phyloP scores from a whole-genome alignment of 495 filamentous ascomycete genomes.

The Mytilinidion resinicola region DNA sequence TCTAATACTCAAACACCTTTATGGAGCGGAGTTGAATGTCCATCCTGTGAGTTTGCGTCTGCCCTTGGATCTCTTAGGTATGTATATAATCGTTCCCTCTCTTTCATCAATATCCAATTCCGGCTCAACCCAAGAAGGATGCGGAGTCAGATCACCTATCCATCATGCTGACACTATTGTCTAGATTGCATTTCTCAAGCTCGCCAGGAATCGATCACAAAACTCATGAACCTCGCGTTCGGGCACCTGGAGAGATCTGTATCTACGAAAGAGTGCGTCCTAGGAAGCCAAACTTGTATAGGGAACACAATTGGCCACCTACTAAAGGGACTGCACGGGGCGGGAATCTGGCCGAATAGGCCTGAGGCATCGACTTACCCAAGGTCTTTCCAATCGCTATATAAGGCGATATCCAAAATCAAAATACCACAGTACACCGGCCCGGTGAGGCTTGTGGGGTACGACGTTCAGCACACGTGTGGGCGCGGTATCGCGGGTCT shows the following conservation, averaged over 20 bases:
- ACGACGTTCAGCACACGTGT: too few relatives aligned
- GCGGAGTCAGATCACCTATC: not conserved
- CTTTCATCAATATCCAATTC: too few relatives aligned
- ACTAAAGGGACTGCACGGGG: too few relatives aligned
- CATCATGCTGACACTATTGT: not conserved
- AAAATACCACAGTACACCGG: not conserved
- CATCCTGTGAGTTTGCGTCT: not conserved
- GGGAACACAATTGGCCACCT: too few relatives aligned
- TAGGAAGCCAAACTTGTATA: too few relatives aligned
- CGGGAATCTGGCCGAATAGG: too few relatives aligned
- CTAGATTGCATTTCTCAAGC: not conserved
- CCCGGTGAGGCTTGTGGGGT: not conserved
- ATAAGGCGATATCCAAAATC: not conserved
- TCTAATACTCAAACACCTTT: too few relatives aligned
- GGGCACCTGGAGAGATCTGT: not conserved
- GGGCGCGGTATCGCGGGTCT: not conserved
- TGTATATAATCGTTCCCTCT: not conserved
- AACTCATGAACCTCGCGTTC: not conserved
- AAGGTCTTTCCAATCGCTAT: not conserved
- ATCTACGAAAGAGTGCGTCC: too few relatives aligned
- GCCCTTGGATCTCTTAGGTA: not conserved
- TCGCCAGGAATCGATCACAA: not conserved
- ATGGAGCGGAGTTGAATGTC: not conserved
- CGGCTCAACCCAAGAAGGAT: not conserved
- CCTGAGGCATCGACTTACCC: not conserved